phyloP scores from a whole-genome alignment of 2,329 filamentous ascomycete genomes.

The Pyricularia sp. region DNA sequence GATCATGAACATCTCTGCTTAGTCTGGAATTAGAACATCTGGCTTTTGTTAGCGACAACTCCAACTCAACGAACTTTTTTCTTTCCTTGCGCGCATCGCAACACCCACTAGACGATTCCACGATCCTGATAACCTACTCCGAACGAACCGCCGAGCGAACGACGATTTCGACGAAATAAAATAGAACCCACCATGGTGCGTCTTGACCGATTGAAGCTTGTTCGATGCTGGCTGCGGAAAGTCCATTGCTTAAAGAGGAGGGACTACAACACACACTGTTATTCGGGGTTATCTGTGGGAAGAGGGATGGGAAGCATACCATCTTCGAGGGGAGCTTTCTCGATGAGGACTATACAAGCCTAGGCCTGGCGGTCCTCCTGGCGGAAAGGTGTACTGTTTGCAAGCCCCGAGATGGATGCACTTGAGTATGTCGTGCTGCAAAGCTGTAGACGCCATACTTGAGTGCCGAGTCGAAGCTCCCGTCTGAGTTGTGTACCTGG shows the following conservation, averaged over 20 bases:
- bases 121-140: background rate
- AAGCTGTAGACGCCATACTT: background rate
- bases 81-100: background rate
- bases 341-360: background rate
- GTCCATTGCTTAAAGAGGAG: background rate
- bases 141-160: background rate
- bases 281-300: background rate
- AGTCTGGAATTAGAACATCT: background rate
- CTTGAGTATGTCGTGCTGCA: background rate
- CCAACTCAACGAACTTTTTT: background rate
- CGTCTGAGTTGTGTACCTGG: background rate
- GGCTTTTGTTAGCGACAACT: background rate
- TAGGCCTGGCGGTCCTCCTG: background rate
- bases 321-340: background rate
- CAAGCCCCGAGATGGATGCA: background rate
- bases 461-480: background rate
- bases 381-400: background rate
- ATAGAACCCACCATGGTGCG: background rate
- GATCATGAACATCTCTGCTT: background rate
- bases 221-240: background rate
- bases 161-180: background rate
- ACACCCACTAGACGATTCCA: background rate
- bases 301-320: background rate
- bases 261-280: background rate
- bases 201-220: background rate